Percentiles rank a stretch among this genome's conserved stretches.
Evolutionary conservation across 345 rosid species (phyloP).

Genomic region (Turnera subulata): DNA sequence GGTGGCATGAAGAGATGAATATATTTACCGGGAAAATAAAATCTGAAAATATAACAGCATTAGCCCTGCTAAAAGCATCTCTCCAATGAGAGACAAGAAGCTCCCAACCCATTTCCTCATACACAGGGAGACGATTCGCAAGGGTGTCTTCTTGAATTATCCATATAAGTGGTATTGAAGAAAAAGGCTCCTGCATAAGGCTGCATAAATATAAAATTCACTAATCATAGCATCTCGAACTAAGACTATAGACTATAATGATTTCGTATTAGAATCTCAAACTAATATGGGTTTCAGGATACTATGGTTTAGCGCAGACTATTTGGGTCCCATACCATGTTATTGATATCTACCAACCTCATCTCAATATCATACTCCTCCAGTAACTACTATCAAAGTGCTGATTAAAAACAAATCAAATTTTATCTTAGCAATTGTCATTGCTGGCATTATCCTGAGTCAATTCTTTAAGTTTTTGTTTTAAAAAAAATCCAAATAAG

Average conservation of each 20-base stretch:
- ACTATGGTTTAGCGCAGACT: no score
- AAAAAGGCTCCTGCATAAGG: conserved; percentile 98
- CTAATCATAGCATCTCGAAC: conserved; percentile 40
- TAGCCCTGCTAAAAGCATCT: conserved; percentile 70
- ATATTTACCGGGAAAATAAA: conserved; percentile 69
- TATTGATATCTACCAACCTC: neutral
- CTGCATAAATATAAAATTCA: conserved; percentile 76
- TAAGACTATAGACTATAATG: conserved; percentile 15
- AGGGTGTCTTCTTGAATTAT: conserved; percentile 84
- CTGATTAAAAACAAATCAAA: neutral
- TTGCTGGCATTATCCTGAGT: no score
- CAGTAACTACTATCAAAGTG: neutral
- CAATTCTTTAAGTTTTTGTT: no score
- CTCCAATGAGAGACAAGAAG: conserved; percentile 72
- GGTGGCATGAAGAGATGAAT: neutral
- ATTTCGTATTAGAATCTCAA: neutral
- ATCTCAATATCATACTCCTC: neutral
- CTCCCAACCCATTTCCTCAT: conserved; percentile 54
- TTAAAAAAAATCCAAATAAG: no score
- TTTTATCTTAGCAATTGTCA: neutral
- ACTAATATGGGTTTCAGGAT: no score
- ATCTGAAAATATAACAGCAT: conserved; percentile 75
- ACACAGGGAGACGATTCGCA: conserved; percentile 67
- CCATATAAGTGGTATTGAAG: conserved; percentile 86
- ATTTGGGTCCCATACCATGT: no score